Conservation (phyloP, 75 land plant species). For the Picea glauca region DNA sequence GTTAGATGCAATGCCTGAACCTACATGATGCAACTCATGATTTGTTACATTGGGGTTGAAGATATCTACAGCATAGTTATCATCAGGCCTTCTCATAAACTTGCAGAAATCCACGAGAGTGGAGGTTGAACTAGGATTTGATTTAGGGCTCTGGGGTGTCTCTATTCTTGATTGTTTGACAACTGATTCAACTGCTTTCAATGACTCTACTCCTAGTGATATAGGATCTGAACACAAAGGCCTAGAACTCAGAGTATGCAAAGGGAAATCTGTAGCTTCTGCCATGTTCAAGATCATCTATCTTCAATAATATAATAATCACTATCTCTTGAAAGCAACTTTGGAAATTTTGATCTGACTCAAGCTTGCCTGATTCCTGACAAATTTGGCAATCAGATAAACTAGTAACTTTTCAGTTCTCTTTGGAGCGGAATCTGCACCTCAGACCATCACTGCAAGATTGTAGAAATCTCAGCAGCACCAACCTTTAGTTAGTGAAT, state of each 20-base stretch:
- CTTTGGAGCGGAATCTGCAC: not conserved
- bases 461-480: not conserved
- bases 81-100: not conserved
- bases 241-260: conserved; percentile 10
- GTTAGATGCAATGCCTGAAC: conserved; percentile 17
- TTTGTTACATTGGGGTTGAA: not conserved
- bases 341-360: not conserved
- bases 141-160: conserved; percentile 8
- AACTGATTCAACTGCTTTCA: conserved; percentile 54
- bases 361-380: not conserved
- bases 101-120: conserved; percentile 10
- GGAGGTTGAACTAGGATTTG: not conserved
- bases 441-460: not conserved
- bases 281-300: conserved; percentile 15
- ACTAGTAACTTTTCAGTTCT: not conserved
- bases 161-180: conserved; percentile 31
- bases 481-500: not conserved
- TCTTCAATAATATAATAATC: not conserved
- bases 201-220: conserved; percentile 24
- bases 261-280: conserved; percentile 17
- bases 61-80: not conserved
- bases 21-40: not conserved
- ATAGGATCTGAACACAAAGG: conserved; percentile 25
- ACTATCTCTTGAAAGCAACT: not conserved
- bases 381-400: not conserved